Base-by-base conservation (phyloP, 768 basidiomycete genomes). In the Suillus hirtellus region DNA sequence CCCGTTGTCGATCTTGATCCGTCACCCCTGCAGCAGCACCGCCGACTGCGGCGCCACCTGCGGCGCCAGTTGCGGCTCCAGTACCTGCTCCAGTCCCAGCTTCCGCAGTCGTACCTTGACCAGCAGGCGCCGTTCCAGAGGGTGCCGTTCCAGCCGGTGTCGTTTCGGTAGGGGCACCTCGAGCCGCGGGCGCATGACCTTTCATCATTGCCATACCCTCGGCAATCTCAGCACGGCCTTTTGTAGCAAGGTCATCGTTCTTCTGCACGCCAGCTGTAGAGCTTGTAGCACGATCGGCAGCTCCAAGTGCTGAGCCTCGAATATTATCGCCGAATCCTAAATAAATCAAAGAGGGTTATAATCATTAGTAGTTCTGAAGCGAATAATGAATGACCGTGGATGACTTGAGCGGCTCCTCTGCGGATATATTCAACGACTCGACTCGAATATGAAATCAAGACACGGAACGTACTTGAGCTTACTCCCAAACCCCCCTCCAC, bases 241-340 rank as follows among this genome's bases (percentile, higher is more conserved):
- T 69, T 6, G 68, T 50, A 0, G 72, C 74, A 7, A 80, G 73
- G 3, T 78, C 77, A 4, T 78, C 77, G 7, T 83, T 72, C 17
- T 70, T 72, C 7, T 67, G 63, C 6, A 69, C 70, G 0, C 70
- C 69, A 14, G 72, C 66, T 6, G 72, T 69, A 1, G 68, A 58
- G 34, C 65, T 65, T 2, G 74, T 66, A 11, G 76, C 43, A 1
- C 72, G 71, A 60, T 84, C 82, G 11, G 82, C 64, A 3, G 77
- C 76, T 12, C 78, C 77, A 53, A 83, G 67, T 10, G 76, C 63
- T 0, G 80, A 76, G 8, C 84, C 84, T 31, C 82, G 78, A 6
- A 84, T 62, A 49, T 72, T 78, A 43, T 84, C 83, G 8, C 81
- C 80, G 1, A 79, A 35, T 3, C 83, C 83, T 81, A 27, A 15